These are phyloP conservation scores for Ramularia collo-cygni DNA, from an alignment of 2,329 filamentous ascomycete genomes.

Conservation along the genomic window DNA sequence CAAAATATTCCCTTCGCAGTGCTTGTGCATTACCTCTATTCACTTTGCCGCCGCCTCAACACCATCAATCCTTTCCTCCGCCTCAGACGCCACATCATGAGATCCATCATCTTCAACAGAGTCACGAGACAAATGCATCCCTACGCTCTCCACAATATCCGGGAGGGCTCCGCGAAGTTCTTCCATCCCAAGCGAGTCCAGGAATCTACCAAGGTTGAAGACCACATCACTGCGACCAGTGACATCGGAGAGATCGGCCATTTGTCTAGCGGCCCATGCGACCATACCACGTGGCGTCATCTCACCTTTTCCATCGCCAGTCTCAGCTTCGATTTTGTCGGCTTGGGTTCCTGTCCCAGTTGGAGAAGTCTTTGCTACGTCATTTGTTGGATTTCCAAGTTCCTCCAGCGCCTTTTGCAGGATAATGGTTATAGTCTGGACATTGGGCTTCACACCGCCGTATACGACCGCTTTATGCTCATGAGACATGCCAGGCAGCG, in stretches of 20 bases:
- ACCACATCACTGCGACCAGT: background rate
- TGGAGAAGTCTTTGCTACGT: too few relatives aligned
- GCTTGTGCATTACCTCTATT: too few relatives aligned
- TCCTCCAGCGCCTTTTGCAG: constrained; percentile 19
- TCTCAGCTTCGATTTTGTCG: background rate
- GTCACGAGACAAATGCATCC: too few relatives aligned
- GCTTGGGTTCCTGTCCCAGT: too few relatives aligned
- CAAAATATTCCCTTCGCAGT: too few relatives aligned
- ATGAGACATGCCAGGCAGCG: background rate
- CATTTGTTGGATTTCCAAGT: too few relatives aligned
- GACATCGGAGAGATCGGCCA: constrained; percentile 14
- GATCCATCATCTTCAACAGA: too few relatives aligned
- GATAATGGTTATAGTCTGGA: constrained; percentile 20
- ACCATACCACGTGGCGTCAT: constrained; percentile 10
- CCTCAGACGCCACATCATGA: too few relatives aligned
- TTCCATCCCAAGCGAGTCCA: background rate
- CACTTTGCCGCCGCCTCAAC: too few relatives aligned
- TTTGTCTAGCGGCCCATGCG: constrained; percentile 15
- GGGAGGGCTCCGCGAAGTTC: background rate
- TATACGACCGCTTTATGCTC: constrained; percentile 12
- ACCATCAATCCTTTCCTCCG: too few relatives aligned
- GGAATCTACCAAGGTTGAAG: background rate
- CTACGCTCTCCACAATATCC: too few relatives aligned
- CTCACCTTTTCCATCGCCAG: constrained; percentile 3
- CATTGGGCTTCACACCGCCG: constrained; percentile 18